phyloP scores from a whole-genome alignment of 2,329 filamentous ascomycete species.

The Huntiella moniliformis region DNA sequence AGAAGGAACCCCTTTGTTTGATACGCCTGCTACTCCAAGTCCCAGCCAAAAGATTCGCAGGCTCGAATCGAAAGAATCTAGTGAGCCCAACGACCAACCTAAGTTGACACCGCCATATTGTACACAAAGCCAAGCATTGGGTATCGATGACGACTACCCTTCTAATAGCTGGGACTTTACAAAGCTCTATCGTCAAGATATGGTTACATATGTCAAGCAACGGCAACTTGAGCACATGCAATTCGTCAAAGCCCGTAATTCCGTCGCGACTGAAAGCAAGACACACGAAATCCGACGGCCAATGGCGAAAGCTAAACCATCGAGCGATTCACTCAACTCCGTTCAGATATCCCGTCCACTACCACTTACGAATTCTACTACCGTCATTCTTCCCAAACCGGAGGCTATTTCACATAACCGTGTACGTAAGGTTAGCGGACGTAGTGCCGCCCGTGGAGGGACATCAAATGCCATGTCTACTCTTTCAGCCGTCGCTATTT shows the following conservation, averaged over 20 bases:
- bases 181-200: neutral
- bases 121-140: neutral
- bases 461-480: neutral
- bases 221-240: constrained; percentile 4
- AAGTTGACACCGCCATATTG: too few relatives aligned
- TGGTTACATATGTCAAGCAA: neutral
- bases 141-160: neutral
- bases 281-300: too few relatives aligned
- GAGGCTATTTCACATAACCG: too few relatives aligned
- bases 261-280: too few relatives aligned
- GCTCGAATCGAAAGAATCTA: neutral
- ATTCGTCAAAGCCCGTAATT: constrained; percentile 2
- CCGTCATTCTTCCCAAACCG: too few relatives aligned
- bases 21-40: neutral
- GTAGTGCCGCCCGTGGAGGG: too few relatives aligned
- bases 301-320: too few relatives aligned
- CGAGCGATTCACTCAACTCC: too few relatives aligned
- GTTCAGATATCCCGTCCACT: too few relatives aligned
- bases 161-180: too few relatives aligned
- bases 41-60: neutral
- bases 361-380: too few relatives aligned
- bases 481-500: neutral
- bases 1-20: constrained; percentile 1
- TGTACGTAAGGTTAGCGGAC: neutral
- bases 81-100: neutral